These are phyloP conservation scores for Stylonectria norvegica DNA, from an alignment of 2,329 filamentous ascomycete species.

Conservation along the genomic window DNA sequence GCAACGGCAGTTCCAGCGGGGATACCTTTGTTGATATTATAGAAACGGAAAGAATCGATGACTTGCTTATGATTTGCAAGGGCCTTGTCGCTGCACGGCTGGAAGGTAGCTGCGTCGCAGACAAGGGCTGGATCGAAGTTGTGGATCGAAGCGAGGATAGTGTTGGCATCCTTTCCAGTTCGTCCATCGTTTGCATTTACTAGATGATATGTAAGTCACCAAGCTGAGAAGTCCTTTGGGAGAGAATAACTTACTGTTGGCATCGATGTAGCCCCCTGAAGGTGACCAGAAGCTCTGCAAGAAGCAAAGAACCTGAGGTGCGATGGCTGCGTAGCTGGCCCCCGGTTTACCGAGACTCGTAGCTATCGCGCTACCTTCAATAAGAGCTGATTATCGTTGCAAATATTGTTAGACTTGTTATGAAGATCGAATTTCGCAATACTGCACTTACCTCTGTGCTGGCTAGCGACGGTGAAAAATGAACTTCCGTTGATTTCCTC, in stretches of 20 bases:
- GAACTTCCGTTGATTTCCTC: slow-evolving; percentile 74
- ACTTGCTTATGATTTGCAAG: slow-evolving; percentile 74
- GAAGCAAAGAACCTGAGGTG: slow-evolving; percentile 70
- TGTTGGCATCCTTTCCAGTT: slow-evolving; percentile 69
- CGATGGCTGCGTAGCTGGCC: slow-evolving; percentile 58
- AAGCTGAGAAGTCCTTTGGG: no score
- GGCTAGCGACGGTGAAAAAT: slow-evolving; percentile 72
- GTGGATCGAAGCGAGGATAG: slow-evolving; percentile 62
- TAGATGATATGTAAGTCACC: neutral
- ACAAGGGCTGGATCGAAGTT: slow-evolving; percentile 64
- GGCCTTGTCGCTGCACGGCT: slow-evolving; percentile 68
- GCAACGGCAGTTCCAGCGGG: slow-evolving; percentile 56
- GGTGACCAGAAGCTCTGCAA: slow-evolving; percentile 70
- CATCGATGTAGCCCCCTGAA: slow-evolving; percentile 57
- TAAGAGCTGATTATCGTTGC: slow-evolving; percentile 41
- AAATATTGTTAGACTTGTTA: no score
- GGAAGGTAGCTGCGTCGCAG: slow-evolving; percentile 70
- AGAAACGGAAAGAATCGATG: slow-evolving; percentile 73
- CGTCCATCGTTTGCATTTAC: slow-evolving; percentile 59
- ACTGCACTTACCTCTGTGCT: slow-evolving; percentile 57
- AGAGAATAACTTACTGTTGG: slow-evolving; percentile 55
- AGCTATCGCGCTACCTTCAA: slow-evolving; percentile 66
- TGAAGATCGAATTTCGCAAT: no score
- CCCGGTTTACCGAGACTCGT: slow-evolving; percentile 59
- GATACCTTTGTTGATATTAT: slow-evolving; percentile 66